Base-by-base conservation (phyloP, 352 stramenopile species). In the Phytophthora cajani region DNA sequence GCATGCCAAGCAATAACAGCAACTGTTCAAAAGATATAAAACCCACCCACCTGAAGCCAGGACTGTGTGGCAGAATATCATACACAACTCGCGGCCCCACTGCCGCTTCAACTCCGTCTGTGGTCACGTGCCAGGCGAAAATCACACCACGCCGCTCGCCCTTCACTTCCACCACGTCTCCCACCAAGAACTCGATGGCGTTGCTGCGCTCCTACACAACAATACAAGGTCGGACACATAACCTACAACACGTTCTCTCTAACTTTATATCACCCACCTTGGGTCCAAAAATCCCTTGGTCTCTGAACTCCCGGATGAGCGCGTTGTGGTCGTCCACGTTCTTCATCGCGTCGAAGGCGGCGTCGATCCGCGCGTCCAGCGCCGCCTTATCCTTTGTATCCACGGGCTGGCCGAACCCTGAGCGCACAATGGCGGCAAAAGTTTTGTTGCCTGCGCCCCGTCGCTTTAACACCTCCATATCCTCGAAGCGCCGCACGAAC, bases 251-350 rank as follows among this genome's bases (percentile, higher is more conserved):
- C n/a, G 6, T 44, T 44, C 53, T 64, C 42, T 44, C 60, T 30
- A 53, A 67, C 21, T 47, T 58, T 12, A 66, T 61, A 65, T 51
- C 12, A 44, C 25, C 17, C 36, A 93, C 89, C 71, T 88, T 87
- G 11, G 78, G 52, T 12, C 73, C 42, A 52, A 92, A 96, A 0
- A 72, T 62, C 17, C 76, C 77, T 57, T 86, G 75, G 6, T 69
- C 73, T 9, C 67, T 65, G 32, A 92, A 76, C 42, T 84, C 67
- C 5, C 77, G 62, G 19, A 93, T 73, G 11, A 94, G 62, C 0
- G 84, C 82, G 54, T 93, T 93, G 42, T 96, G 87, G 57, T 92
- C 77, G 49, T 92, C 84, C 10, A 96, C 67, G 10, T 80, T 58
- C 12, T 78, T 81, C 2, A 96, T 57, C 16, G 74, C 64, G 1